These are phyloP conservation scores for Curvularia sp. DNA, from an alignment of 2,329 filamentous ascomycete species.

Conservation along the genomic window DNA sequence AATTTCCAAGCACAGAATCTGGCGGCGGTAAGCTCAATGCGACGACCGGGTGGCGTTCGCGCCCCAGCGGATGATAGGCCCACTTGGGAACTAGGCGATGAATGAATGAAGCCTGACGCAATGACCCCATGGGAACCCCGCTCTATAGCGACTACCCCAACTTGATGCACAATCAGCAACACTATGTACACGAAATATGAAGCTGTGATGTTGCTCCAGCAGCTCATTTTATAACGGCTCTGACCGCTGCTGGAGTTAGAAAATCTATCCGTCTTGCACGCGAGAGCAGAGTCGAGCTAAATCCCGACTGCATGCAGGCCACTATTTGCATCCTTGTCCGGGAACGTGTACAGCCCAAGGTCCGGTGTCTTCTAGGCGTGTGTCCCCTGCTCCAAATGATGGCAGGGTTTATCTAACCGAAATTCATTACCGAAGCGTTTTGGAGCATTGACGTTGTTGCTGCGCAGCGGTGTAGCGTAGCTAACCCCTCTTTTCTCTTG, in stretches of 20 bases:
- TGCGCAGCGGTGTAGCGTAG: neutral
- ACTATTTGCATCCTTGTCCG: slow-evolving; percentile 6
- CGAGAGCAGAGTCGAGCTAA: neutral
- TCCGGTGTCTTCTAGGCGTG: slow-evolving; percentile 5
- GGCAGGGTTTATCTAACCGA: slow-evolving; percentile 1
- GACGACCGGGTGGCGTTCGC: slow-evolving; percentile 1
- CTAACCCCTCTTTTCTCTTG: neutral
- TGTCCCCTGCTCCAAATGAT: neutral
- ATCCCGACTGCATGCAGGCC: slow-evolving; percentile 2
- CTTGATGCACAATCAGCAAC: neutral
- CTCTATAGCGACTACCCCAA: neutral
- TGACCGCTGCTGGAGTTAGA: neutral
- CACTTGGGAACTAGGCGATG: slow-evolving; percentile 2
- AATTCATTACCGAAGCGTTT: slow-evolving; percentile 1
- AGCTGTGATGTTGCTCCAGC: neutral
- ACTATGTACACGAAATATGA: neutral
- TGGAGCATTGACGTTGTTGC: neutral
- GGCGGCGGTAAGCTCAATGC: slow-evolving; percentile 3
- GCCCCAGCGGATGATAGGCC: neutral
- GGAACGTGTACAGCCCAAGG: slow-evolving; percentile 3
- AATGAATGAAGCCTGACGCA: slow-evolving; percentile 11
- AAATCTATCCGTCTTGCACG: neutral
- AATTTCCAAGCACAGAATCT: neutral
- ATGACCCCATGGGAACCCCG: slow-evolving; percentile 12
- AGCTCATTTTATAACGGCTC: neutral